Conservation (phyloP, 2,329 filamentous ascomycete genomes). For the Anthostomella pinea region DNA sequence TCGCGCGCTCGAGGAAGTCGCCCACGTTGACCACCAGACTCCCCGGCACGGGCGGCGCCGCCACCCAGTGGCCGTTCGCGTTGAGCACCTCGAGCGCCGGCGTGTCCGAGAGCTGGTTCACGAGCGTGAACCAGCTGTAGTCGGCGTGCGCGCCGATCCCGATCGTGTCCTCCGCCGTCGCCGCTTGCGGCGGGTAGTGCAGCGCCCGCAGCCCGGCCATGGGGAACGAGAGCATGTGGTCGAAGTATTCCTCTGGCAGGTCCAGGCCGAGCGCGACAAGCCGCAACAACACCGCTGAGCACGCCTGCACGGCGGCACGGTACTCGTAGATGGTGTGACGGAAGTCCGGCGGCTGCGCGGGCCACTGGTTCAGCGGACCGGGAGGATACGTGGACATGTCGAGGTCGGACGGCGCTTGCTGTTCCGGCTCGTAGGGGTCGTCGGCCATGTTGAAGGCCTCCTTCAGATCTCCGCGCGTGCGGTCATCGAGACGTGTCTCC, state of each 20-base stretch:
- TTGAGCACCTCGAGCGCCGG: slow-evolving; percentile 47
- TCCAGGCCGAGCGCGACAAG: slow-evolving; percentile 22
- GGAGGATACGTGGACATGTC: slow-evolving; percentile 2
- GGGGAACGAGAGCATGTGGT: slow-evolving; percentile 38
- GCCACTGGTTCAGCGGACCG: slow-evolving; percentile 8
- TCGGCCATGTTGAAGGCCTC: slow-evolving; percentile 26
- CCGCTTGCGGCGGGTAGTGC: slow-evolving; percentile 38
- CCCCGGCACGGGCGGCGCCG: slow-evolving; percentile 38
- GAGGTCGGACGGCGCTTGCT: slow-evolving; percentile 12
- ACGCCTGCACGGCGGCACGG: slow-evolving; percentile 10
- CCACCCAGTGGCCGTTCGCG: slow-evolving; percentile 38
- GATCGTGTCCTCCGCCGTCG: slow-evolving; percentile 20
- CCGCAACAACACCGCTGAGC: slow-evolving; percentile 14
- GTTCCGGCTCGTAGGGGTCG: slow-evolving; percentile 11
- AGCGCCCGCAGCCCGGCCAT: slow-evolving; percentile 43
- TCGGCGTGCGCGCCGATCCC: slow-evolving; percentile 41
- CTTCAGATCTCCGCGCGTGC: slow-evolving; percentile 15
- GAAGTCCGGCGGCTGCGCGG: slow-evolving; percentile 15
- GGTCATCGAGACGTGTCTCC: slow-evolving; percentile 19
- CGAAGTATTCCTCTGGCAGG: slow-evolving; percentile 34
- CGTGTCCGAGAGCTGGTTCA: slow-evolving; percentile 40
- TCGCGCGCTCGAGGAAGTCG: slow-evolving; percentile 41
- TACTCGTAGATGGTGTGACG: slow-evolving; percentile 19
- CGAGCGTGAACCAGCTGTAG: slow-evolving; percentile 44
- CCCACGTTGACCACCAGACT: slow-evolving; percentile 44